Conservation (phyloP, 495 filamentous ascomycete species). For the Tuber indicum region DNA sequence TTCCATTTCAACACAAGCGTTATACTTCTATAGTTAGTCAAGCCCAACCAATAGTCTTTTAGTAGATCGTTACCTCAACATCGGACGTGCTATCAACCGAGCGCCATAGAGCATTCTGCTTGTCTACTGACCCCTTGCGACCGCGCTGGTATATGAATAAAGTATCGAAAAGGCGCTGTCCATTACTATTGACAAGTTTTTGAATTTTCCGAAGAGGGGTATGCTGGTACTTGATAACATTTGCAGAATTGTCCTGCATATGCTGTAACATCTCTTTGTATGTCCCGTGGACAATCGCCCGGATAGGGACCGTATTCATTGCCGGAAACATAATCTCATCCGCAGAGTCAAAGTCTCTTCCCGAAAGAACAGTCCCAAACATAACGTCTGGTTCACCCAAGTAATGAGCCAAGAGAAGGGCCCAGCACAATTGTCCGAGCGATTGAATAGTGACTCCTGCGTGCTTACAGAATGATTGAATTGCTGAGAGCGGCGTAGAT, state of each 20-base stretch:
- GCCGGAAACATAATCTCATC: slow-evolving; percentile 63
- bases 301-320: slow-evolving; percentile 68
- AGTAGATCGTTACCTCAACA: slow-evolving; percentile 49
- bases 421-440: slow-evolving; percentile 60
- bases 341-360: slow-evolving; percentile 55
- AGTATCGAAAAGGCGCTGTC: slow-evolving; percentile 55
- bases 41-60: slow-evolving; percentile 2
- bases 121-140: slow-evolving; percentile 11
- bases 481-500: slow-evolving; percentile 30
- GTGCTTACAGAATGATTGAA: slow-evolving; percentile 52
- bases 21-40: slow-evolving; percentile 48
- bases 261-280: slow-evolving; percentile 56
- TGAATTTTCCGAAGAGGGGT: slow-evolving; percentile 61
- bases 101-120: slow-evolving; percentile 31
- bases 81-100: slow-evolving; percentile 56
- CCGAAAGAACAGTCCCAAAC: slow-evolving; percentile 67
- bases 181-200: slow-evolving; percentile 42
- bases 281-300: slow-evolving; percentile 58
- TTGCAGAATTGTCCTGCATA: slow-evolving; percentile 56
- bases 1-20: slow-evolving; percentile 75
- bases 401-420: slow-evolving; percentile 54
- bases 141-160: slow-evolving; percentile 64
- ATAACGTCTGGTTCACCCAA: slow-evolving; percentile 56
- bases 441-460: slow-evolving; percentile 58
- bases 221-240: slow-evolving; percentile 54